Percentiles rank a stretch among this genome's conserved stretches.
Evolutionary conservation across 768 basidiomycete genomes (phyloP).

Genomic region (Imleria badia): DNA sequence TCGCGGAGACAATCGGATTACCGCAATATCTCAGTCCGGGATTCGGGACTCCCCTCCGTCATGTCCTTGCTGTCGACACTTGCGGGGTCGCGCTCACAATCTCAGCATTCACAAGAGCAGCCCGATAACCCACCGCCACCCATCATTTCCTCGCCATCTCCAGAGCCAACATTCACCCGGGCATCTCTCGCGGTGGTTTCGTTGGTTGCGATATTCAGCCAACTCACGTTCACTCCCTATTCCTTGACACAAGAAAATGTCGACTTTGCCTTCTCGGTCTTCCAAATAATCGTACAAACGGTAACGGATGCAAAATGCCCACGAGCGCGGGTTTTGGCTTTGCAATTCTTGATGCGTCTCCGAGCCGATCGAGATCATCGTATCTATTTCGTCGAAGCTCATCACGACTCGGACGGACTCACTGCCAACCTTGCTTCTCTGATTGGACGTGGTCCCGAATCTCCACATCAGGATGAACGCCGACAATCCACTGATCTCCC

Average conservation of each 20-base stretch:
- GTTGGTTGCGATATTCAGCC: slow-evolving; percentile 64
- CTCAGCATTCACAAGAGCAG: slow-evolving; percentile 44
- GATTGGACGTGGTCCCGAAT: slow-evolving; percentile 50
- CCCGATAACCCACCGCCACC: slow-evolving; percentile 34
- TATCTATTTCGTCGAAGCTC: slow-evolving; percentile 62
- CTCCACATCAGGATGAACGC: slow-evolving; percentile 29
- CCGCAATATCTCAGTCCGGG: slow-evolving; percentile 40
- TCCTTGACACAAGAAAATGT: slow-evolving; percentile 47
- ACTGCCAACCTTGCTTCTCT: slow-evolving; percentile 59
- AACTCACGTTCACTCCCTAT: slow-evolving; percentile 68
- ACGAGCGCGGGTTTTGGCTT: slow-evolving; percentile 62
- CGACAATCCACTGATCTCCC: slow-evolving; percentile 18
- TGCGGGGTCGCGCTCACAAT: slow-evolving; percentile 62
- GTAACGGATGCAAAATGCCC: slow-evolving; percentile 47
- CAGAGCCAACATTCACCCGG: slow-evolving; percentile 37
- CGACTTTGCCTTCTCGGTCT: slow-evolving; percentile 54
- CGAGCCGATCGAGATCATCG: slow-evolving; percentile 89
- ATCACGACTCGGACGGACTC: slow-evolving; percentile 57
- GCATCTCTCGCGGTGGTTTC: slow-evolving; percentile 62
- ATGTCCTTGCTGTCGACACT: slow-evolving; percentile 66
- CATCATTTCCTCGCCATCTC: slow-evolving; percentile 25
- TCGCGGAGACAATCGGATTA: slow-evolving; percentile 62
- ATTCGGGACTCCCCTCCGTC: slow-evolving; percentile 53
- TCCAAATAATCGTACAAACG: slow-evolving; percentile 49
- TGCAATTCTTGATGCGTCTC: slow-evolving; percentile 88